Evolutionary conservation across 352 stramenopile species (phyloP).

Genomic region (Pythium brachiatum): DNA sequence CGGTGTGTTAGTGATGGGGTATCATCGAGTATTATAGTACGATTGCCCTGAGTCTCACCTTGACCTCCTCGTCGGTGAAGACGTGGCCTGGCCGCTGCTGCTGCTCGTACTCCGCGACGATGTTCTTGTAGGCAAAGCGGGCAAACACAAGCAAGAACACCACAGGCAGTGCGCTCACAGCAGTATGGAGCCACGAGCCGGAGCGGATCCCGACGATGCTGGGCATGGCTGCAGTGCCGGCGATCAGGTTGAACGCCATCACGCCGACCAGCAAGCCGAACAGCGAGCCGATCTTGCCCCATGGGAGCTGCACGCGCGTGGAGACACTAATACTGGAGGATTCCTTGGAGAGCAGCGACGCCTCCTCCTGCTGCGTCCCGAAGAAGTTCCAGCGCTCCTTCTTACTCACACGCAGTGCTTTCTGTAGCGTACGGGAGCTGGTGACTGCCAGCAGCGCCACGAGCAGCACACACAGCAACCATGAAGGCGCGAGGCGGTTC

Average conservation of each 20-base stretch:
- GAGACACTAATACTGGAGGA: neutral
- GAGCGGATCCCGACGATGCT: constrained; percentile 88
- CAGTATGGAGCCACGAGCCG: constrained; percentile 68
- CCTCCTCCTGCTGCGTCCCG: neutral
- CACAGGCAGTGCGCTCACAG: constrained; percentile 49
- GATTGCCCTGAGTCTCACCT: neutral
- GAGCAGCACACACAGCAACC: constrained; percentile 85
- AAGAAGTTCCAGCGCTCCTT: constrained; percentile 18
- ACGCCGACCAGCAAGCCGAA: constrained; percentile 86
- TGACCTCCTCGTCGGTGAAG: constrained; percentile 40
- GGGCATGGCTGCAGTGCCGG: constrained; percentile 81
- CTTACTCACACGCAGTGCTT: constrained; percentile 81
- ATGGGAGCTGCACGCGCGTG: constrained; percentile 75
- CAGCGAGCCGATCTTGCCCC: constrained; percentile 77
- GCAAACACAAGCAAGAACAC: constrained; percentile 66
- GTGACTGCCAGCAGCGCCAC: constrained; percentile 89
- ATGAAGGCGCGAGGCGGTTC: constrained; percentile 90
- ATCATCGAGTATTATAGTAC: neutral
- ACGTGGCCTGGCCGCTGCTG: constrained; percentile 50
- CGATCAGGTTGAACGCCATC: constrained; percentile 90
- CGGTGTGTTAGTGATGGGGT: neutral
- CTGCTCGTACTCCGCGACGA: constrained; percentile 36
- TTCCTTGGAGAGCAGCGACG: constrained; percentile 3
- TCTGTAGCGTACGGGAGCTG: constrained; percentile 84
- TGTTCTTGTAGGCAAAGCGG: constrained; percentile 56